phyloP scores from a whole-genome alignment of 495 filamentous ascomycete genomes.

The Penicillium egyptiacum region DNA sequence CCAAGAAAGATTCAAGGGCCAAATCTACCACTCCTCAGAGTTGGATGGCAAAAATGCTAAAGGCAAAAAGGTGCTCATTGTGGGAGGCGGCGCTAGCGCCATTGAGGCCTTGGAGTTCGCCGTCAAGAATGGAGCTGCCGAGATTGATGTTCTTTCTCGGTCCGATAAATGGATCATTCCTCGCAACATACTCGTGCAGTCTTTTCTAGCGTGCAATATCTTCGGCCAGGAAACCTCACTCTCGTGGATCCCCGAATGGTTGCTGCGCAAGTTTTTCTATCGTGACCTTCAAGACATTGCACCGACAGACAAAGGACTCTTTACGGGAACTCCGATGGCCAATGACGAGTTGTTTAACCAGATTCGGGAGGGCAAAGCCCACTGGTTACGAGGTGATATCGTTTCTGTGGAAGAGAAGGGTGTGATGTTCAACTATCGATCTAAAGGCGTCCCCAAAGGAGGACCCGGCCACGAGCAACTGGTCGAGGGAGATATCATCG shows the following conservation, averaged over 20 bases:
- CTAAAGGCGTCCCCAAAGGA: constrained; percentile 67
- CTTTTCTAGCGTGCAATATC: constrained; percentile 72
- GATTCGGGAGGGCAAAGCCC: constrained; percentile 70
- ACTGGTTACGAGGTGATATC: constrained; percentile 82
- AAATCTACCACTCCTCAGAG: constrained; percentile 71
- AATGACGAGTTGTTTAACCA: constrained; percentile 78
- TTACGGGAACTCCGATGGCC: constrained; percentile 81
- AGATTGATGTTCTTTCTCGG: constrained; percentile 71
- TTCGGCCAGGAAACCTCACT: constrained; percentile 73
- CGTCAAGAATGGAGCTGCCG: constrained; percentile 59
- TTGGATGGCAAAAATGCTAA: constrained; percentile 68
- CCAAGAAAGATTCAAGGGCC: constrained; percentile 64
- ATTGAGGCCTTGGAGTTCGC: constrained; percentile 85
- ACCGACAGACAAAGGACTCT: constrained; percentile 64
- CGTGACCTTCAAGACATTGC: constrained; percentile 78
- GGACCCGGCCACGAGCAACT: constrained; percentile 65
- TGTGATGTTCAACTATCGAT: constrained; percentile 67
- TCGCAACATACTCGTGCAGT: constrained; percentile 70
- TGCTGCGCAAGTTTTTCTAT: constrained; percentile 80
- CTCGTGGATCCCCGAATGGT: constrained; percentile 73
- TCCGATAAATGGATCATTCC: constrained; percentile 91
- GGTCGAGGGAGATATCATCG: constrained; percentile 70
- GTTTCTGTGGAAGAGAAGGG: constrained; percentile 62
- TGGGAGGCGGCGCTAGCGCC: constrained; percentile 79
- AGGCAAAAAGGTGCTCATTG: constrained; percentile 70